Conservation (phyloP, 139 green algal species). For the Nannochloris sp. region DNA sequence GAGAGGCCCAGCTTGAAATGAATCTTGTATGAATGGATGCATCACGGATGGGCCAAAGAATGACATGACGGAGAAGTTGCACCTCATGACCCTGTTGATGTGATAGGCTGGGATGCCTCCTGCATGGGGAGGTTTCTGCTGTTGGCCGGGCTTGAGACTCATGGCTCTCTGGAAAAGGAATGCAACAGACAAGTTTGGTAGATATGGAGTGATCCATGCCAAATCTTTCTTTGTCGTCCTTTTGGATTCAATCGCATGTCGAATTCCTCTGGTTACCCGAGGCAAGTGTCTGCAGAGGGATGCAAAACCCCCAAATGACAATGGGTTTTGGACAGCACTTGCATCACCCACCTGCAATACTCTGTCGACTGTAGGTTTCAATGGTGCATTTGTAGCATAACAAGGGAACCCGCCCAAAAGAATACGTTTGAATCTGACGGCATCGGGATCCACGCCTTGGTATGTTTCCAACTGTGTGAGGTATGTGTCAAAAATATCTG, state of each 20-base stretch:
- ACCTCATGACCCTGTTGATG: constrained; percentile 57
- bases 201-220: constrained; percentile 49
- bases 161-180: constrained; percentile 72
- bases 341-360: constrained; percentile 46
- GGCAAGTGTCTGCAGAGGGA: constrained; percentile 52
- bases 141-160: constrained; percentile 43
- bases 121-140: constrained; percentile 6
- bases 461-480: constrained; percentile 65
- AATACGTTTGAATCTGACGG: constrained; percentile 48
- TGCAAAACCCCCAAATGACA: constrained; percentile 58
- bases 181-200: constrained; percentile 53
- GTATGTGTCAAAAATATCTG: constrained; percentile 68
- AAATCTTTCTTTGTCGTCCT: constrained; percentile 25
- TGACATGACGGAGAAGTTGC: constrained; percentile 59
- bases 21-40: constrained; percentile 30
- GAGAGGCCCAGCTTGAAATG: constrained; percentile 19
- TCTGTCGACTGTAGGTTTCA: constrained; percentile 48
- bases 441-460: constrained; percentile 37
- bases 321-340: constrained; percentile 13
- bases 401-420: constrained; percentile 66
- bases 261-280: constrained; percentile 37
- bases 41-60: constrained; percentile 31
- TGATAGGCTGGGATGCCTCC: constrained; percentile 37
- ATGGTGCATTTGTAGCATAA: constrained; percentile 34
- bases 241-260: constrained; percentile 30